Base-by-base conservation (phyloP, 2,329 filamentous ascomycete genomes). In the Rhinocladiella similis region DNA sequence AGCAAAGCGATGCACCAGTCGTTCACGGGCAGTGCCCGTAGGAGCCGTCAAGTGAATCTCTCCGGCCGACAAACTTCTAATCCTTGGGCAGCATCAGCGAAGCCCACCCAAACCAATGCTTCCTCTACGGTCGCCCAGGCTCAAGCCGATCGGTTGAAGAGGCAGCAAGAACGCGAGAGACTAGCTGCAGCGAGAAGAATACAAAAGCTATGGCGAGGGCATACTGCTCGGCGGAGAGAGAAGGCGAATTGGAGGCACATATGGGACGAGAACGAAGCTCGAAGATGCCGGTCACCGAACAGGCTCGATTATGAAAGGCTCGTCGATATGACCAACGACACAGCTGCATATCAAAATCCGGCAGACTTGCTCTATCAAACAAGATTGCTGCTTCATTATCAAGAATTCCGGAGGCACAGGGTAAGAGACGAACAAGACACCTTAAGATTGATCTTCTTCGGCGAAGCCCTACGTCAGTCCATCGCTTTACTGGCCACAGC, bases 31-130 rank as follows among this genome's bases (percentile, higher is more conserved):
- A 90, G 77, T 74, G 90, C 91, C 66, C 87, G 90, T 68, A 89
- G 90, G 64, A 87, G 88, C 60, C 87, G 94, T 63, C 92, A 97
- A 72, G 91, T 97, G 70, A 97, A 97, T 74, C 86, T 99, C 60
- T 94, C 91, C 64, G 94, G 91, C 61, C 88, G 92, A 65, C 84
- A 84, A 63, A 79, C 80, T 29, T 36, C 55, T 5, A 96, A 96
- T 68, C 90, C 91, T 3, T 96, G 94, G 72, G 86, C 81, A 50
- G 53, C 73, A 72, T 52, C 72, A 82, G 58, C 55, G 18, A 60
- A 59, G 29, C 14, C 54, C 3, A 52, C 36, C 1, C 19, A 45
- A 10, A 38, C 47, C 36, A 50, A 16, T 27, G n/a, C 84, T 1
- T 41, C 47, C 10, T 87, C 85, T 16, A 81, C 89, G 1, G 82